Percentiles rank a stretch among this genome's conserved stretches.
phyloP scores from a whole-genome alignment of 2,329 filamentous ascomycete genomes.

The Colletotrichum salicis region DNA sequence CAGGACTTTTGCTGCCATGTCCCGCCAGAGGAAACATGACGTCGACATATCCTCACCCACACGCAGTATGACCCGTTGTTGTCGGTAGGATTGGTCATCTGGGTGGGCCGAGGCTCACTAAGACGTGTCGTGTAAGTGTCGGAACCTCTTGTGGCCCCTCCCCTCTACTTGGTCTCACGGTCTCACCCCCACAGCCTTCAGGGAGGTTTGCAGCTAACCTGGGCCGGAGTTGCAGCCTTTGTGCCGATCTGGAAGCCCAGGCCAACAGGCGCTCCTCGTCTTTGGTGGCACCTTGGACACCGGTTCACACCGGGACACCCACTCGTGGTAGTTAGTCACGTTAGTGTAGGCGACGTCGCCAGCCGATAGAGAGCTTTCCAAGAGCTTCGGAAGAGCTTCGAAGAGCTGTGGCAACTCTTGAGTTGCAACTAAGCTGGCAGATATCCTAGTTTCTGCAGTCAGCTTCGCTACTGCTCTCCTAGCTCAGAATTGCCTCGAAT shows the following conservation, averaged over 20 bases:
- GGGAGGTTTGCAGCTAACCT: constrained; percentile 21
- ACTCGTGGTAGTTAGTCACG: not conserved
- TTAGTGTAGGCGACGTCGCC: constrained; percentile 7
- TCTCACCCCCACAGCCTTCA: constrained; percentile 18
- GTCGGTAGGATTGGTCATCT: constrained; percentile 29
- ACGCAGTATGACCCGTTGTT: constrained; percentile 26
- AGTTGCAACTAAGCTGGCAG: not conserved
- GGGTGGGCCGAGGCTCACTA: constrained; percentile 25
- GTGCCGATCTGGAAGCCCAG: constrained; percentile 22
- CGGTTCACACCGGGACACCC: constrained; percentile 5
- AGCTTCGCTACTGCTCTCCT: constrained; percentile 3
- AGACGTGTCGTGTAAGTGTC: constrained; percentile 12
- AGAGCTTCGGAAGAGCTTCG: constrained; percentile 13
- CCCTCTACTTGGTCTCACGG: not conserved
- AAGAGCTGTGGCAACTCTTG: constrained; percentile 13
- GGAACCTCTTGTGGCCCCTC: constrained; percentile 21
- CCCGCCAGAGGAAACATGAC: constrained; percentile 19
- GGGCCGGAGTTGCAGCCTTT: constrained; percentile 16
- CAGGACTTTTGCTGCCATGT: constrained; percentile 1
- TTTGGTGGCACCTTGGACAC: constrained; percentile 6
- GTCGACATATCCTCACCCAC: constrained; percentile 25
- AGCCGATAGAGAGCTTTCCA: constrained; percentile 2
- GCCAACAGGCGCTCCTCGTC: constrained; percentile 6
- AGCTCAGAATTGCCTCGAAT: not conserved
- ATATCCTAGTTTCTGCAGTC: constrained; percentile 2